These are phyloP conservation scores for Exophiala alcalophila DNA, from an alignment of 2,329 filamentous ascomycete genomes.

Conservation along the genomic window DNA sequence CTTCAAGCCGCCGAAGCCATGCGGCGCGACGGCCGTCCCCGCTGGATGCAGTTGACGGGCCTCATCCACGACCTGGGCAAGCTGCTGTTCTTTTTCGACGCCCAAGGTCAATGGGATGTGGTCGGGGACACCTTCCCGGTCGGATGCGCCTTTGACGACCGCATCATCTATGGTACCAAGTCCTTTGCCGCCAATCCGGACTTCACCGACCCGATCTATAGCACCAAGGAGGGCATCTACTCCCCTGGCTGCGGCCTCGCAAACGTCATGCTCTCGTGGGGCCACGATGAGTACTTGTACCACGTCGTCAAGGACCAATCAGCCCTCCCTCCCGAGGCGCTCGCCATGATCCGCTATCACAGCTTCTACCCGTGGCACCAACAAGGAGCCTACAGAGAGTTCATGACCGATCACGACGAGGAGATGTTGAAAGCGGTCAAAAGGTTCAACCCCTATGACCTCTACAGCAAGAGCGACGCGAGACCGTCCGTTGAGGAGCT, in stretches of 20 bases:
- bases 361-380: conserved; percentile 91
- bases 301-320: conserved; percentile 81
- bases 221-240: conserved; percentile 77
- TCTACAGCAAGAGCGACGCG: conserved; percentile 88
- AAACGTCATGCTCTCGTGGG: conserved; percentile 87
- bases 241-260: conserved; percentile 73
- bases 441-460: conserved; percentile 86
- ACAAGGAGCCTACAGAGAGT: conserved; percentile 72
- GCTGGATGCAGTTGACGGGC: conserved; percentile 50
- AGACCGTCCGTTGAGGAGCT: conserved; percentile 72
- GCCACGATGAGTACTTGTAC: conserved; percentile 85
- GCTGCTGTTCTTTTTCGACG: conserved; percentile 57
- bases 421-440: conserved; percentile 76
- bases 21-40: conserved; percentile 63
- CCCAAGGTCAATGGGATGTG: conserved; percentile 89
- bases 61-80: conserved; percentile 50
- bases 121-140: conserved; percentile 62
- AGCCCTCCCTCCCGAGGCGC: conserved; percentile 71
- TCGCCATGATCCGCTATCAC: conserved; percentile 93
- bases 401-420: conserved; percentile 81
- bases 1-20: conserved; percentile 88
- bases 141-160: conserved; percentile 55
- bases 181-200: conserved; percentile 76
- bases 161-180: conserved; percentile 75
- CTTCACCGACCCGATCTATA: conserved; percentile 66